Conservation (phyloP, 495 filamentous ascomycete species). For the Glarea lozoyensis region DNA sequence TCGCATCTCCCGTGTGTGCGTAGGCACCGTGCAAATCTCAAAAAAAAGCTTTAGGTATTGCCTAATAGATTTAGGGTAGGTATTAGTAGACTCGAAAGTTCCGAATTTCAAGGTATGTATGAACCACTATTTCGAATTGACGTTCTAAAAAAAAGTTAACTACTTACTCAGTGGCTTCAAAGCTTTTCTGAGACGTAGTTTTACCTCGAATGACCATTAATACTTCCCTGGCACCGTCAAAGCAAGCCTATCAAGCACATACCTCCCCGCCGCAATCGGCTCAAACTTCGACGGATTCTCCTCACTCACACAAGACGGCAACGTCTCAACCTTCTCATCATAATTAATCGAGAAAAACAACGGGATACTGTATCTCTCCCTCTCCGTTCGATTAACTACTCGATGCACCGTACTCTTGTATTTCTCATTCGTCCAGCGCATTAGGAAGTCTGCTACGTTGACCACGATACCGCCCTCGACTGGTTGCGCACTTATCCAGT, state of each 20-base stretch:
- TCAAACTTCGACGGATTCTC: constrained; percentile 15
- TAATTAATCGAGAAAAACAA: constrained; percentile 32
- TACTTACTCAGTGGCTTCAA: too few species aligned
- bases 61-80: too few species aligned
- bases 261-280: constrained; percentile 19
- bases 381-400: constrained; percentile 34
- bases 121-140: too few species aligned
- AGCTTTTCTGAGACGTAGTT: too few species aligned
- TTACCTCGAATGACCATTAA: too few species aligned
- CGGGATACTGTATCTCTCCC: constrained; percentile 36
- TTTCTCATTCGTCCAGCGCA: constrained; percentile 34
- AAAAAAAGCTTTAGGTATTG: too few species aligned
- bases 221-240: constrained; percentile 18
- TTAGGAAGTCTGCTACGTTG: constrained; percentile 38
- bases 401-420: constrained; percentile 39
- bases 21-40: too few species aligned
- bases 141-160: too few species aligned
- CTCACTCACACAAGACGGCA: constrained; percentile 14
- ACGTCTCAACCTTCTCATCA: constrained; percentile 19
- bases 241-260: constrained; percentile 17
- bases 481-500: constrained; percentile 36
- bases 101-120: too few species aligned
- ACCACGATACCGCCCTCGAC: constrained; percentile 39
- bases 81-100: too few species aligned
- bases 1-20: too few species aligned